These are phyloP conservation scores for Cyberlindnera maclurae DNA, from an alignment of 805 yeast species.

Conservation along the genomic window DNA sequence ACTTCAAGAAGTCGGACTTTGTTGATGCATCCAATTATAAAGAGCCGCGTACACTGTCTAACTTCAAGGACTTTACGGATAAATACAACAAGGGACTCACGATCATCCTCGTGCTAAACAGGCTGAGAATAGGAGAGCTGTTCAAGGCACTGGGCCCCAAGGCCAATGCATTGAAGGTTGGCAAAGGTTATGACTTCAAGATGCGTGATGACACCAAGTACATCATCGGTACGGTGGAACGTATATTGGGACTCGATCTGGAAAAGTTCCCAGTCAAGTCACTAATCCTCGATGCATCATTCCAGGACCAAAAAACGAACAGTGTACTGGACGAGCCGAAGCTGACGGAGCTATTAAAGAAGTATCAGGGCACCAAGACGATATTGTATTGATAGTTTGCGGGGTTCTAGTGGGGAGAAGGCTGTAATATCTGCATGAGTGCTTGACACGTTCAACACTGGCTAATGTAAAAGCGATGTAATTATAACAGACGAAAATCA, in stretches of 20 bases:
- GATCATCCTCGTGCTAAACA: conserved; percentile 60
- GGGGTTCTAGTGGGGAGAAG: too few relatives aligned
- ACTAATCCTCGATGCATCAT: conserved; percentile 21
- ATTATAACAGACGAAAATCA: too few relatives aligned
- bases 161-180: conserved; percentile 20
- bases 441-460: too few relatives aligned
- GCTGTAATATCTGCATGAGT: too few relatives aligned
- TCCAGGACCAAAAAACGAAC: conserved; percentile 21
- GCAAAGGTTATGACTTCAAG: conserved; percentile 22
- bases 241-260: conserved; percentile 16
- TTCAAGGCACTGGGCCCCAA: conserved; percentile 47
- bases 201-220: conserved; percentile 22
- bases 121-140: conserved; percentile 82
- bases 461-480: too few relatives aligned
- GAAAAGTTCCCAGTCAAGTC: conserved; percentile 18
- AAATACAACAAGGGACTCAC: conserved; percentile 40
- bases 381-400: conserved; percentile 15
- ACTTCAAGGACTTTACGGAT: conserved; percentile 48
- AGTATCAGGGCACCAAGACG: conserved; percentile 20
- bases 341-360: conserved; percentile 17
- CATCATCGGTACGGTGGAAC: conserved; percentile 23
- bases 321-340: conserved; percentile 23
- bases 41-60: conserved; percentile 45
- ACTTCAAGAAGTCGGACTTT: conserved; percentile 49
- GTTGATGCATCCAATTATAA: conserved; percentile 56